phyloP scores from a whole-genome alignment of 2,329 filamentous ascomycete species.

The Colletotrichum gigasporum region DNA sequence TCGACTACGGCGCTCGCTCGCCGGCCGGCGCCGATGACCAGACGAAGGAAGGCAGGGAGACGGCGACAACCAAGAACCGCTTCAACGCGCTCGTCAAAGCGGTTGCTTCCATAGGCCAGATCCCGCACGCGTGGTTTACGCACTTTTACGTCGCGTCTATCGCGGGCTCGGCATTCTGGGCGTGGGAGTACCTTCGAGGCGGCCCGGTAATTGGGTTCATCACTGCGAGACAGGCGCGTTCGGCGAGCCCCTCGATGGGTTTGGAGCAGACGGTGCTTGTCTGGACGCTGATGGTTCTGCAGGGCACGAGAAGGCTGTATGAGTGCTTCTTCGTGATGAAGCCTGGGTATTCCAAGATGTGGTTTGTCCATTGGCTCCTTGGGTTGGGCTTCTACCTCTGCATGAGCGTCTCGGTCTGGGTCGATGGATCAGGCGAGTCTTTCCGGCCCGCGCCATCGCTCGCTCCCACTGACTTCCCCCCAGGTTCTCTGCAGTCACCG shows the following conservation, averaged over 20 bases:
- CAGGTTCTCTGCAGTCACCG: background rate
- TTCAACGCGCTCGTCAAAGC: conserved; percentile 19
- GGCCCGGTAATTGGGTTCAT: conserved; percentile 64
- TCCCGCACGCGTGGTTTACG: conserved; percentile 89
- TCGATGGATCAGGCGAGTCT: conserved; percentile 77
- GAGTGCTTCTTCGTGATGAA: conserved; percentile 76
- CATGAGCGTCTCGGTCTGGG: conserved; percentile 82
- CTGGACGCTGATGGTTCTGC: conserved; percentile 79
- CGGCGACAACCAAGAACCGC: background rate
- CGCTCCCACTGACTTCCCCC: background rate
- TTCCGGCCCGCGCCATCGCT: background rate
- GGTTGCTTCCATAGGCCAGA: conserved; percentile 57
- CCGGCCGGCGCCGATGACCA: conserved; percentile 34
- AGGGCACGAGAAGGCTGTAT: conserved; percentile 78
- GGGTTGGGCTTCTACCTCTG: conserved; percentile 81
- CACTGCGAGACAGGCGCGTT: conserved; percentile 46
- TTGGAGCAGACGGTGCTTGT: conserved; percentile 70
- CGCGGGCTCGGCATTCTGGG: conserved; percentile 78
- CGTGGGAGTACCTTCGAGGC: conserved; percentile 64
- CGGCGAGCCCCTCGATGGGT: conserved; percentile 58
- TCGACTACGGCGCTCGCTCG: conserved; percentile 61
- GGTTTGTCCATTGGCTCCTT: conserved; percentile 82
- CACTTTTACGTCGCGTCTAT: conserved; percentile 86
- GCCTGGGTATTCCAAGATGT: conserved; percentile 81
- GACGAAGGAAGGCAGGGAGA: conserved; percentile 16